phyloP scores from a whole-genome alignment of 1,284 basidiomycete species.

The Sphaerobolus stellatus region DNA sequence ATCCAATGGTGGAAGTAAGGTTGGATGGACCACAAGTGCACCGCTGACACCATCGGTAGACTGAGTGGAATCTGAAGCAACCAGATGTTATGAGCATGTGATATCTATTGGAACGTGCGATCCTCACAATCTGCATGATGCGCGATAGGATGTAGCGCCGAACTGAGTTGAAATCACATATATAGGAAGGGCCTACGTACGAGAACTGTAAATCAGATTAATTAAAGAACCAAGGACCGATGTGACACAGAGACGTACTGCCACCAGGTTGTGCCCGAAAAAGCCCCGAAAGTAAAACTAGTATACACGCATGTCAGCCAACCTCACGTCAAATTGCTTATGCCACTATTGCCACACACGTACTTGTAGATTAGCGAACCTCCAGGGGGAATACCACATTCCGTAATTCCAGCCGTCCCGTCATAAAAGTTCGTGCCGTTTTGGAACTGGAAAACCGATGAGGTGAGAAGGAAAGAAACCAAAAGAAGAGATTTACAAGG shows the following conservation, averaged over 20 bases:
- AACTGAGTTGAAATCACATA: neutral
- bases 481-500: constrained; percentile 25
- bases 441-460: constrained; percentile 23
- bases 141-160: neutral
- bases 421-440: constrained; percentile 44
- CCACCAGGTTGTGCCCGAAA: constrained; percentile 35
- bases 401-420: constrained; percentile 45
- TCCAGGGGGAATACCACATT: constrained; percentile 51
- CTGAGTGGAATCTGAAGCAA: constrained; percentile 32
- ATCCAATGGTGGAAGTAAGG: constrained; percentile 25
- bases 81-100: constrained; percentile 10
- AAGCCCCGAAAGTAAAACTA: constrained; percentile 27
- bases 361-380: constrained; percentile 47
- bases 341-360: constrained; percentile 19
- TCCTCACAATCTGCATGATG: constrained; percentile 10
- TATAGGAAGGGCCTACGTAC: constrained; percentile 13
- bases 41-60: constrained; percentile 50
- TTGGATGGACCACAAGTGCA: constrained; percentile 36
- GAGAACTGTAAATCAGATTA: constrained; percentile 18
- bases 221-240: neutral
- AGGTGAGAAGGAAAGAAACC: neutral
- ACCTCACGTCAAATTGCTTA: too few relatives aligned
- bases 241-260: constrained; percentile 25
- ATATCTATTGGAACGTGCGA: constrained; percentile 1
- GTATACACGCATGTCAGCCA: too few relatives aligned